Base-by-base conservation (phyloP, 169 alveolate genomes). In the Babesia ovis region DNA sequence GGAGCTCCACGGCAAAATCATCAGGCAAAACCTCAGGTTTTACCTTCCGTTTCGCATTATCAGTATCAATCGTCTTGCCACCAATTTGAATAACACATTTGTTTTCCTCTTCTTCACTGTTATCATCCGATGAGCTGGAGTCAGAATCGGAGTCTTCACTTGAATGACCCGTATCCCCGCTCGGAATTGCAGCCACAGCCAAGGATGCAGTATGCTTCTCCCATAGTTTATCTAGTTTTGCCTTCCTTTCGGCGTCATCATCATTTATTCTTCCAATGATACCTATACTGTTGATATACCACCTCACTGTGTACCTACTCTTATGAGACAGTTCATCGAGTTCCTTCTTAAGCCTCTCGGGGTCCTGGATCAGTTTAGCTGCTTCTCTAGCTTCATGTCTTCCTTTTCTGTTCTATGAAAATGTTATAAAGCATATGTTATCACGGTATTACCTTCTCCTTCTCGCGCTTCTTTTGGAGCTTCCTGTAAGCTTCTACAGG, bases 261-360 rank as follows among this genome's bases (percentile, higher is more conserved):
- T 42, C 68, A 29, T 79, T 76, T 0, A 79, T 69, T 35, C 87
- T 68, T 35, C 87, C 87, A 16, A 79, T 79, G 41, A 79, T 79
- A 11, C 81, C 87, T 77, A 41, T 18, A 3, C 29, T 23, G 55
- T 23, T n/a, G 8, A 18, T 41, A n/a, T n/a, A n/a, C n/a, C n/a
- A n/a, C n/a, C n/a, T n/a, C n/a, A n/a, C n/a, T n/a, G n/a, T n/a
- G n/a, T 5, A 25, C 4, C 57, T 55, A 77, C 85, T 69, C 34
- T 79, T 79, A 35, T 79, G 87, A 31, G 87, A 66, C 0, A 79
- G 77, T 37, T 81, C 85, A 32, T 72, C 81, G 12, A 81, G 74
- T 39, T 81, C 89, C 75, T 81, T 66, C 55, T 81, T 81, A 9
- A 81, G 66, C 29, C 48, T 72, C n/a, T 72, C 89, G 4, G 89